Percentiles rank a stretch among this genome's conserved stretches.
phyloP scores from a whole-genome alignment of 495 filamentous ascomycete genomes.

The Trypethelium eluteriae region DNA sequence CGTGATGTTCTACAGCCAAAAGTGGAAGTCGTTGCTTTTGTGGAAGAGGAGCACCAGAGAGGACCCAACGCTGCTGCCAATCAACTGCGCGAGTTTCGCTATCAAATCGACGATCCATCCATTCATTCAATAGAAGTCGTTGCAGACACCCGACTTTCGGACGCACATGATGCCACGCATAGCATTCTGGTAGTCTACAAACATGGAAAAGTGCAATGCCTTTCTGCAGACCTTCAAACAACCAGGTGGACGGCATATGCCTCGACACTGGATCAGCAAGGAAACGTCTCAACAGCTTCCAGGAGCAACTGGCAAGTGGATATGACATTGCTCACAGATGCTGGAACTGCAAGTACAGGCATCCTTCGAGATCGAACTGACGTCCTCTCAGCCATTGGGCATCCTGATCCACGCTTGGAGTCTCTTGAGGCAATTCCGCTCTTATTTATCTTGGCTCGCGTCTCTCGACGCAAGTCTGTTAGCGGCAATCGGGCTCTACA shows the following conservation, averaged over 20 bases:
- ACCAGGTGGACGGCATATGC: conserved; percentile 32
- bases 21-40: not conserved
- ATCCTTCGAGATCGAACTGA: conserved; percentile 43
- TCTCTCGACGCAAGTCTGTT: not conserved
- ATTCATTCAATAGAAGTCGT: not conserved
- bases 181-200: conserved; percentile 34
- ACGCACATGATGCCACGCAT: conserved; percentile 27
- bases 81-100: not conserved
- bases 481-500: not conserved
- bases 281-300: conserved; percentile 29
- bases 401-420: conserved; percentile 17
- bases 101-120: not conserved
- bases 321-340: conserved; percentile 34
- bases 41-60: not conserved
- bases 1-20: not conserved
- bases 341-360: conserved; percentile 38
- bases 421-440: conserved; percentile 21
- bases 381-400: conserved; percentile 30
- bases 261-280: conserved; percentile 24
- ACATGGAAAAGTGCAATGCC: conserved; percentile 45
- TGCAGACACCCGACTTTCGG: not conserved
- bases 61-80: not conserved
- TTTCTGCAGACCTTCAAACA: conserved; percentile 42
- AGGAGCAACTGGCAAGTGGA: conserved; percentile 27
- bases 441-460: conserved; percentile 14